Evolutionary conservation across 2,329 filamentous ascomycete species (phyloP), one percentile per base, ranked within the genome.

Genomic region (Fusarium sp.): DNA sequence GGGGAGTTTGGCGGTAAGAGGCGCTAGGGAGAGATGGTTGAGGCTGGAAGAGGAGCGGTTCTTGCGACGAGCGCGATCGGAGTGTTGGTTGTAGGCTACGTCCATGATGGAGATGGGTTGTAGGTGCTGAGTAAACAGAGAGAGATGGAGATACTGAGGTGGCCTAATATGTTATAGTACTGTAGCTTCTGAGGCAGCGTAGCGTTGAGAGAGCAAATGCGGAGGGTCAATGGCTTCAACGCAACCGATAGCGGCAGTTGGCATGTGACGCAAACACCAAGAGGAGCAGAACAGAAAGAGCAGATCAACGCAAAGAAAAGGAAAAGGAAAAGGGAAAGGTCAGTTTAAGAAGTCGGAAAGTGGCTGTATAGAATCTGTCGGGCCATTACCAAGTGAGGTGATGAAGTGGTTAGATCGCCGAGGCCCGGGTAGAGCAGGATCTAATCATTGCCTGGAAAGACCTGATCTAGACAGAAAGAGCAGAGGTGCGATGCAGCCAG

Each of bases 1-100:
- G 38, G 87, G 86, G 8, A 89, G 79, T 71, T 84, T 85, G 47
- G 83, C 81, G 24, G 87, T 89, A 51, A 90, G 77, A 26, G 87
- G 87, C n/a, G 85, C 87, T 56, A 89, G 85, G 12, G 84, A 82
- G 57, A 88, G 80, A 67, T 87, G 83, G 69, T 84, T 83, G 62
- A 88, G 77, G 74, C 83, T 87, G 44, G 81, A 84, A 26, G 81
- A 80, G 22, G 86, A 88, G 66, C 83, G 81, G 69, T 82, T 84
- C 75, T 86, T 85, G 63, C 84, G 84, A 58, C 85, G 81, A 40
- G 81, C 78, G 64, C 83, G 81, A 65, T 81, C 82, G 48, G 85
- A 78, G 71, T 88, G 84, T 65, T 86, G 85, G 62, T 85, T 85
- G 73, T 86, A 88, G 57, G 84, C 83, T 61, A 83, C 78, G 64